Evolutionary conservation across 345 rosid genomes (phyloP).

Genomic region (Eucalyptus cloeziana): DNA sequence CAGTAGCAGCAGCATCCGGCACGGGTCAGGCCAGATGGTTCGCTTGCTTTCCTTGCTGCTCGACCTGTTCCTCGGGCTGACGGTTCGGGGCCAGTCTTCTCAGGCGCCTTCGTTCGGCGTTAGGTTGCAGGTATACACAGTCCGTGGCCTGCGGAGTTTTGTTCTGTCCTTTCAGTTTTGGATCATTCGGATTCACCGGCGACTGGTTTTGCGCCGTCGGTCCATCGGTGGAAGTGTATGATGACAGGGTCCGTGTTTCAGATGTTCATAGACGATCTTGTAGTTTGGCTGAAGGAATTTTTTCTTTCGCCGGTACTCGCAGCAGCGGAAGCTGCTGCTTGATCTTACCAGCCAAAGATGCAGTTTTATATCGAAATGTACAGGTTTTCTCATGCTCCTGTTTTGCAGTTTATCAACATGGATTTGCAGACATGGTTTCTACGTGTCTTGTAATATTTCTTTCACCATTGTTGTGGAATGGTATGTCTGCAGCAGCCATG

Average conservation of each 20-base stretch:
- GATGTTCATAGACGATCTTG: background rate
- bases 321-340: background rate
- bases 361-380: background rate
- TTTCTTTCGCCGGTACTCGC: background rate
- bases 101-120: background rate
- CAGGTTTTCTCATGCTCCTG: background rate
- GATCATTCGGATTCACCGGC: background rate
- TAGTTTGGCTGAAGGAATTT: background rate
- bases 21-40: constrained; percentile 25
- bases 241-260: background rate
- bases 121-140: background rate
- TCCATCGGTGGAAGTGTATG: background rate
- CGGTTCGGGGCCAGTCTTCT: background rate
- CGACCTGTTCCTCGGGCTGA: background rate
- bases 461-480: background rate
- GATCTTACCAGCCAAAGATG: background rate
- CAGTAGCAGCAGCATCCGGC: background rate
- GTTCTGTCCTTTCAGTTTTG: background rate
- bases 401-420: background rate
- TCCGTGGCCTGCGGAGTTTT: background rate
- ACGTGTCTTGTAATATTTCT: background rate
- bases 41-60: constrained; percentile 54
- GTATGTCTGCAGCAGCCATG: background rate
- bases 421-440: background rate
- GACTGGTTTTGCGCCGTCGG: background rate